A percentile compares a stretch with the other conserved stretches of the same genome.
Evolutionary conservation across 106 monocot species (phyloP).

Genomic region (Triglochin maritima): DNA sequence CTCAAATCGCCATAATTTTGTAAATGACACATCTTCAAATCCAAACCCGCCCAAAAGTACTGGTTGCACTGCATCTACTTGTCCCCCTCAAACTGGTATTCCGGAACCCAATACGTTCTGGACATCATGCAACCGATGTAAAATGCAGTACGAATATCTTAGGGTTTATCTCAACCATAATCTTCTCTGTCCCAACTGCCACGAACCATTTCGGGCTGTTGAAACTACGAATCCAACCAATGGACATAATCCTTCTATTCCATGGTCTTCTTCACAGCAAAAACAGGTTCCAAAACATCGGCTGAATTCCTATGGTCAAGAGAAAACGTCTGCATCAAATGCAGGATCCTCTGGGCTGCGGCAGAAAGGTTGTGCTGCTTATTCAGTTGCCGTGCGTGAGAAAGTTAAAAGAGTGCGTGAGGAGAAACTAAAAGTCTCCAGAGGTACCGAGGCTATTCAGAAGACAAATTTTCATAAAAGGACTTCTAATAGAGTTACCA

Average conservation of each 20-base stretch:
- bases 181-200: slow-evolving; percentile 38
- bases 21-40: neutral
- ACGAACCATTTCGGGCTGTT: slow-evolving; percentile 27
- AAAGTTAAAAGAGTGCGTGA: too few relatives aligned
- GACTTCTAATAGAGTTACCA: too few relatives aligned
- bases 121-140: slow-evolving; percentile 36
- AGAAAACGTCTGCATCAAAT: neutral
- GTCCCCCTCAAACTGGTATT: slow-evolving; percentile 3
- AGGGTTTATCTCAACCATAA: slow-evolving; percentile 38
- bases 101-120: slow-evolving; percentile 26
- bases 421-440: too few relatives aligned
- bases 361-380: too few relatives aligned
- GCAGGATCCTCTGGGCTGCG: slow-evolving; percentile 2
- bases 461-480: too few relatives aligned
- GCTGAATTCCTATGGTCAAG: slow-evolving; percentile 6
- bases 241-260: slow-evolving; percentile 6
- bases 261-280: slow-evolving; percentile 9
- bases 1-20: neutral
- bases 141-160: slow-evolving; percentile 47
- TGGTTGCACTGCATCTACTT: neutral
- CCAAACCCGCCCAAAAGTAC: neutral
- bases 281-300: slow-evolving; percentile 5
- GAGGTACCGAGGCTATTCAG: too few relatives aligned
- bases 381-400: too few relatives aligned
- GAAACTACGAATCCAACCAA: slow-evolving; percentile 14